phyloP scores from a whole-genome alignment of 768 basidiomycete species.

The Phlebiopsis flavidoalba region DNA sequence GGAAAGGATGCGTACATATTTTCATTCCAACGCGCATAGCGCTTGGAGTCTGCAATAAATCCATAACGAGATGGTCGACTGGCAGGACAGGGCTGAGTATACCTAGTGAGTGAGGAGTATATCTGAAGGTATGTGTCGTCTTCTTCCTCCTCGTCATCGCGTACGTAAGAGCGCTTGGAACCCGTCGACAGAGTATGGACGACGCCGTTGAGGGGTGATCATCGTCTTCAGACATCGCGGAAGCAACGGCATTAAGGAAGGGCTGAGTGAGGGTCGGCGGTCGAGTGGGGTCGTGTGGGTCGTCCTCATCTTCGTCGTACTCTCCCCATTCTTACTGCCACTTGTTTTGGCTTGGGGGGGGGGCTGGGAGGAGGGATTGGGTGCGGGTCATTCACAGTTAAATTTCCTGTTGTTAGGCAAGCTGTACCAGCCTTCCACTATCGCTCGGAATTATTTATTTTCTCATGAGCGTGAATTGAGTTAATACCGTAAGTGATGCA shows the following conservation, averaged over 20 bases:
- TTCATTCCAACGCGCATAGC: not conserved
- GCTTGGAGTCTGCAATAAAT: not conserved
- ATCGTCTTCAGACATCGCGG: not conserved
- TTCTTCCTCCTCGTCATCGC: conserved; percentile 7
- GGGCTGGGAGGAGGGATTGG: no score
- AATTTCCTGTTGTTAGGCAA: no score
- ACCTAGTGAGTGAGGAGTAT: conserved; percentile 6
- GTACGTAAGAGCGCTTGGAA: conserved; percentile 13
- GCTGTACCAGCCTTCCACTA: no score
- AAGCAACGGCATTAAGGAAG: not conserved
- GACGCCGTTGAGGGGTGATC: conserved; percentile 5
- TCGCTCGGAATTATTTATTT: no score
- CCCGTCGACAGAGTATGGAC: conserved; percentile 8
- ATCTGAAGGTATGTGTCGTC: not conserved
- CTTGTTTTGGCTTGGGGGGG: no score
- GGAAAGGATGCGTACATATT: not conserved
- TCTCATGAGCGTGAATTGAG: no score
- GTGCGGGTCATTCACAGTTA: no score
- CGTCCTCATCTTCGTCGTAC: not conserved
- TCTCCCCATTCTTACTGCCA: conserved; percentile 9
- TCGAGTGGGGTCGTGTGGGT: not conserved
- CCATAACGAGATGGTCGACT: not conserved
- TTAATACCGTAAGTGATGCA: no score
- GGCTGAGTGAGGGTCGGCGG: no score
- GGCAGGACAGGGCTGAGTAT: not conserved